Percentiles rank a stretch among this genome's conserved stretches.
Evolutionary conservation across 192 early-diverging fungal species (phyloP).

Genomic region (Umbelopsis ramanniana): DNA sequence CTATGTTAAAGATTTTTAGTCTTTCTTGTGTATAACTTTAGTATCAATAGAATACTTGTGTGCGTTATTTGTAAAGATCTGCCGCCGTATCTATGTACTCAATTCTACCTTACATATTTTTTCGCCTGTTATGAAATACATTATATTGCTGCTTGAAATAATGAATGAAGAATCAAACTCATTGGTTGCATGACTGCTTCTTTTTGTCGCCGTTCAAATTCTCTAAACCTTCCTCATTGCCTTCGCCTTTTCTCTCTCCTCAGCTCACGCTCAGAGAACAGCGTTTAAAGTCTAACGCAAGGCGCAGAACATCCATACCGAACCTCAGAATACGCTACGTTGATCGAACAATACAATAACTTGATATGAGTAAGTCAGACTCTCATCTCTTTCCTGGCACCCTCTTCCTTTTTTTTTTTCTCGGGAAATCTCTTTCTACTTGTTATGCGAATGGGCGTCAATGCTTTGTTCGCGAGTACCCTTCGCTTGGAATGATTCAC

Average conservation of each 20-base stretch:
- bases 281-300: too few relatives aligned
- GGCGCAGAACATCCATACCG: too few relatives aligned
- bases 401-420: too few relatives aligned
- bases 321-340: too few relatives aligned
- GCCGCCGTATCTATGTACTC: neutral
- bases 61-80: too few relatives aligned
- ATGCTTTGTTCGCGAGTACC: neutral
- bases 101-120: neutral
- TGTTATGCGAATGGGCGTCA: neutral
- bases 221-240: constrained; percentile 4
- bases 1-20: neutral
- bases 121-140: neutral
- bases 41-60: too few relatives aligned
- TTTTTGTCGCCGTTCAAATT: constrained; percentile 12
- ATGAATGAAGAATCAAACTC: too few relatives aligned
- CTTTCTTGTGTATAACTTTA: constrained; percentile 15
- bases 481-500: neutral
- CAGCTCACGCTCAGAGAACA: neutral
- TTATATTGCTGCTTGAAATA: neutral
- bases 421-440: neutral
- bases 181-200: constrained; percentile 5
- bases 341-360: too few relatives aligned
- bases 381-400: too few relatives aligned
- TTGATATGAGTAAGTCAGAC: too few relatives aligned
- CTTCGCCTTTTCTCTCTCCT: neutral